phyloP scores from a whole-genome alignment of 495 filamentous ascomycete genomes.

The Chaetomium tenue region DNA sequence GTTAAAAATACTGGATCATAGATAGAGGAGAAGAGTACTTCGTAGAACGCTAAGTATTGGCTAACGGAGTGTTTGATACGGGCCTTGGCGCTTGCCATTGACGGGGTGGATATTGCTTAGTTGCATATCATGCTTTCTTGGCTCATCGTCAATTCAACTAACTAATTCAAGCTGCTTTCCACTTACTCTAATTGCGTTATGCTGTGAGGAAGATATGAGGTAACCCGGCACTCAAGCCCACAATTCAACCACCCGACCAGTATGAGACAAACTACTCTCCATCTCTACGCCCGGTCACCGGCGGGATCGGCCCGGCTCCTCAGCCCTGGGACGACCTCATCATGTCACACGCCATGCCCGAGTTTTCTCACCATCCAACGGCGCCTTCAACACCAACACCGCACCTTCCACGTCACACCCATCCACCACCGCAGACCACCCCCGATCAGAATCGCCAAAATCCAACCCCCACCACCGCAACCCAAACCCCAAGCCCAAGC shows the following conservation, averaged over 20 bases:
- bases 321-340: neutral
- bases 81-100: slow-evolving; percentile 12
- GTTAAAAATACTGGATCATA: neutral
- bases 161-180: neutral
- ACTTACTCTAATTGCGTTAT: neutral
- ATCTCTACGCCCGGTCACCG: neutral
- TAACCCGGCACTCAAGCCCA: neutral
- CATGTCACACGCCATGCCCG: neutral
- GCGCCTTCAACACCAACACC: neutral
- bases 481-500: neutral
- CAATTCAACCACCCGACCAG: neutral
- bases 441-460: slow-evolving; percentile 1
- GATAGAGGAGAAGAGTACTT: neutral
- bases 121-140: neutral
- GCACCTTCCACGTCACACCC: neutral
- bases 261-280: slow-evolving; percentile 6
- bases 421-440: slow-evolving; percentile 1
- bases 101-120: slow-evolving; percentile 4
- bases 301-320: neutral
- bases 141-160: neutral
- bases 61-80: neutral
- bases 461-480: neutral
- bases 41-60: neutral
- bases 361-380: neutral
- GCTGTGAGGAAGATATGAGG: neutral